phyloP scores from a whole-genome alignment of 345 rosid species.

The Ceriops zippeliana region DNA sequence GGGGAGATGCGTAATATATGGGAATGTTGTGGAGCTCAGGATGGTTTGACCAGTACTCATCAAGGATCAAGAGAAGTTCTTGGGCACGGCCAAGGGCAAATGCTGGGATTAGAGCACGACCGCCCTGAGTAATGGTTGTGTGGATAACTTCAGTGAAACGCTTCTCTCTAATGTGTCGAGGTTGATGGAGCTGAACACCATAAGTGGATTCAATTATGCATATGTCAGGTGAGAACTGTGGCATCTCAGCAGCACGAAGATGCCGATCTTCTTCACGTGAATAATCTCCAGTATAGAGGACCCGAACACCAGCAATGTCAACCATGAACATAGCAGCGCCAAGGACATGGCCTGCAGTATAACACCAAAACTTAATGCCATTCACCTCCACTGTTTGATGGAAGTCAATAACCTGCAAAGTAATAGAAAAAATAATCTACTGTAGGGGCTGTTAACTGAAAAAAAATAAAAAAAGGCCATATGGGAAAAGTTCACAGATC shows the following conservation, averaged over 20 bases:
- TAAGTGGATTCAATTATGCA: constrained; percentile 93
- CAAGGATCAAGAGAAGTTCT: constrained; percentile 43
- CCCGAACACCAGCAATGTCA: constrained; percentile 86
- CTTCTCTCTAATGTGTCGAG: constrained; percentile 83
- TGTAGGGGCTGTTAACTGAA: no score
- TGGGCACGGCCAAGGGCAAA: constrained; percentile 34
- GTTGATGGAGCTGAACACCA: constrained; percentile 95
- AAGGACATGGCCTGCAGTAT: constrained; percentile 96
- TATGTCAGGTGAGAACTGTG: constrained; percentile 93
- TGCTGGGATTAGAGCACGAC: constrained; percentile 69
- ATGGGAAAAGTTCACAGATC: background rate
- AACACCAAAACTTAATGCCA: constrained; percentile 94
- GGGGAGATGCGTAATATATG: constrained; percentile 90
- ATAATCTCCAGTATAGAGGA: constrained; percentile 92
- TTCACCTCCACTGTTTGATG: constrained; percentile 90
- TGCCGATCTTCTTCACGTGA: constrained; percentile 95
- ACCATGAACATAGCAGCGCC: constrained; percentile 99
- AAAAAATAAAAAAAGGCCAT: no score
- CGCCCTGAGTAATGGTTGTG: constrained; percentile 80
- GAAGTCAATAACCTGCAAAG: constrained; percentile 72
- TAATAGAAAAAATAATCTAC: no score
- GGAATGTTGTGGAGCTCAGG: constrained; percentile 87
- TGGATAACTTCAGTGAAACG: constrained; percentile 93
- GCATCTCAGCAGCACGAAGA: constrained; percentile 92
- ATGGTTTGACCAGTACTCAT: constrained; percentile 88